These are phyloP conservation scores for Sanghuangporus sanghuang DNA, from an alignment of 1,284 basidiomycete genomes.

Conservation along the genomic window DNA sequence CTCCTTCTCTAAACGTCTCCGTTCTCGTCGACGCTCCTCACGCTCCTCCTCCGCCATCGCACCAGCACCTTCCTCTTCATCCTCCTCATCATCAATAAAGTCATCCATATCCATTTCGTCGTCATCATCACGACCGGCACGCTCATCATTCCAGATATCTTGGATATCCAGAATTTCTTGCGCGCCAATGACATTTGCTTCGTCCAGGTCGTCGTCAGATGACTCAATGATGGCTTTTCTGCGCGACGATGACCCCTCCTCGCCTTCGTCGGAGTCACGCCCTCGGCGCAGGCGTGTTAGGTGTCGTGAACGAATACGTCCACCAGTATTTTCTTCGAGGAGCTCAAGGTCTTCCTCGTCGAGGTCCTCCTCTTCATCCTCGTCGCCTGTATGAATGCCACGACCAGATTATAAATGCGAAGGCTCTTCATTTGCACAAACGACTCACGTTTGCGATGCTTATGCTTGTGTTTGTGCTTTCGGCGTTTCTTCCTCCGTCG, in stretches of 20 bases:
- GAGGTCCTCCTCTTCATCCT: conserved; percentile 63
- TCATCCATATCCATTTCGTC: conserved; percentile 70
- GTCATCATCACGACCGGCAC: conserved; percentile 53
- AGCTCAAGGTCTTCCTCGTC: conserved; percentile 97
- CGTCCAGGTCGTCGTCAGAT: conserved; percentile 68
- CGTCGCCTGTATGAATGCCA: conserved; percentile 35
- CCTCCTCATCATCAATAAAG: conserved; percentile 91
- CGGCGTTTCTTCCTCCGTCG: conserved; percentile 62
- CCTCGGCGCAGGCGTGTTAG: conserved; percentile 73
- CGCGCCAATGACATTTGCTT: conserved; percentile 27
- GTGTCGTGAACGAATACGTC: conserved; percentile 48
- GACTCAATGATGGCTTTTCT: conserved; percentile 55
- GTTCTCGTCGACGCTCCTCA: conserved; percentile 67
- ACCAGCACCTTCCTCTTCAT: conserved; percentile 70
- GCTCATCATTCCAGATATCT: conserved; percentile 83
- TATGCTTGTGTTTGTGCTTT: conserved; percentile 23
- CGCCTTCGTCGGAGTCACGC: conserved; percentile 57
- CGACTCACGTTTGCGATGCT: conserved; percentile 53
- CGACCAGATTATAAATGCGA: conserved; percentile 15
- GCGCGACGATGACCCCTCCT: conserved; percentile 55
- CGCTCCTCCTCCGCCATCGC: conserved; percentile 69
- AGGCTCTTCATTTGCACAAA: conserved; percentile 9
- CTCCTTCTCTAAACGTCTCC: conserved; percentile 59
- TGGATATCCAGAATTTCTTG: conserved; percentile 62
- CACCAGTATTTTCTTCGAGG: conserved; percentile 91